Conservation (phyloP, 192 early-diverging fungal species). For the Entomortierella chlamydospora region DNA sequence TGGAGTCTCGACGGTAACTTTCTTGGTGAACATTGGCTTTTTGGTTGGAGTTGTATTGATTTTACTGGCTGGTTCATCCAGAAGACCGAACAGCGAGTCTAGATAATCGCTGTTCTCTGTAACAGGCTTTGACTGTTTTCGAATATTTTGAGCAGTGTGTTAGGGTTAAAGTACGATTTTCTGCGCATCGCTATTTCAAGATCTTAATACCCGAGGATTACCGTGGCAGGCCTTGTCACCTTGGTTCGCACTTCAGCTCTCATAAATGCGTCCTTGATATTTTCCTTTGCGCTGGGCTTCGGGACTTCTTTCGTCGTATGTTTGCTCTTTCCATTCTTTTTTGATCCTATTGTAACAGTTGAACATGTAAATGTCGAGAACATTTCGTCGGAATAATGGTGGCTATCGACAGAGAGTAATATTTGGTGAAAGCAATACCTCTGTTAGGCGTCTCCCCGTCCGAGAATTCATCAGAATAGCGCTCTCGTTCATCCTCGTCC, state of each 20-base stretch:
- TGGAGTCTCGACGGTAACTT: conserved; percentile 18
- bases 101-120: conserved; percentile 48
- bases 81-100: conserved; percentile 20
- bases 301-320: conserved; percentile 1
- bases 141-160: too few relatives aligned
- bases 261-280: conserved; percentile 52
- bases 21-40: conserved; percentile 14
- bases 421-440: too few relatives aligned
- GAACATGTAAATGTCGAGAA: background rate
- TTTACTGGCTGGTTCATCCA: conserved; percentile 15
- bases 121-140: conserved; percentile 12
- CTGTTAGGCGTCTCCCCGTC: conserved; percentile 41
- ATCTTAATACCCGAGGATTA: background rate
- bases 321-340: conserved; percentile 44
- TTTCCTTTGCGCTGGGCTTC: conserved; percentile 34
- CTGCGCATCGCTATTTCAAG: too few relatives aligned
- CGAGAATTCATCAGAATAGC: conserved; percentile 62
- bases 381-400: too few relatives aligned
- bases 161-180: too few relatives aligned
- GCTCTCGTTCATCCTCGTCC: conserved; percentile 60
- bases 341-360: conserved; percentile 25
- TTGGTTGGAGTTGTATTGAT: conserved; percentile 19
- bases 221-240: background rate
- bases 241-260: conserved; percentile 31
- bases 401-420: too few relatives aligned